phyloP scores from a whole-genome alignment of 1,139 yeast species.

The Scheffersomyces segobiensis region DNA sequence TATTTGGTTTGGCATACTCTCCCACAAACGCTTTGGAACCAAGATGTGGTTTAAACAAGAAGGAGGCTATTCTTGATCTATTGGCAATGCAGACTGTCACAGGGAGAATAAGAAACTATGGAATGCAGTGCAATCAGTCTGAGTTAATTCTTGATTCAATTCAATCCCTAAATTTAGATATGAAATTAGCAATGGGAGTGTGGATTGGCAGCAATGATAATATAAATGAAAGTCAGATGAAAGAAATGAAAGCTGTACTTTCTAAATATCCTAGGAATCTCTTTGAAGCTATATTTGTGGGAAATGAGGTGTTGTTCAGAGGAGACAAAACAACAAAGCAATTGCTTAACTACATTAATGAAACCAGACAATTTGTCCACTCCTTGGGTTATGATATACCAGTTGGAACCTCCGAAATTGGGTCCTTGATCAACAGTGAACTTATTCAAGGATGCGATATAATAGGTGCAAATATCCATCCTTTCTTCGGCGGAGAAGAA shows the following conservation, averaged over 20 bases:
- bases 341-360: slow-evolving; percentile 43
- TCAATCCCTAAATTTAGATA: slow-evolving; percentile 46
- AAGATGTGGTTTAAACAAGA: slow-evolving; percentile 46
- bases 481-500: slow-evolving; percentile 62
- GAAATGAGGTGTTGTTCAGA: slow-evolving; percentile 64
- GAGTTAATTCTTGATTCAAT: slow-evolving; percentile 56
- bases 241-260: slow-evolving; percentile 44
- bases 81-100: slow-evolving; percentile 60
- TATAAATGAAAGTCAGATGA: slow-evolving; percentile 43
- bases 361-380: slow-evolving; percentile 38
- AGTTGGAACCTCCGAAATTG: slow-evolving; percentile 60
- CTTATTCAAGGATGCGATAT: slow-evolving; percentile 49
- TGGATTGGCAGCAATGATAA: slow-evolving; percentile 55
- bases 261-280: slow-evolving; percentile 43
- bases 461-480: slow-evolving; percentile 67
- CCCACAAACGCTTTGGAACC: slow-evolving; percentile 56
- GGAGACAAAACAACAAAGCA: slow-evolving; percentile 43
- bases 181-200: slow-evolving; percentile 63
- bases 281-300: slow-evolving; percentile 57
- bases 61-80: slow-evolving; percentile 56
- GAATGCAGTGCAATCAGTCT: slow-evolving; percentile 64
- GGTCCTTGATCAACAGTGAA: slow-evolving; percentile 38
- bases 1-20: slow-evolving; percentile 63
- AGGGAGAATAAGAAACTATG: slow-evolving; percentile 56
- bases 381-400: slow-evolving; percentile 39